These are phyloP conservation scores for Pyrus pyrifolia DNA, from an alignment of 306 rosid species.

Conservation along the genomic window DNA sequence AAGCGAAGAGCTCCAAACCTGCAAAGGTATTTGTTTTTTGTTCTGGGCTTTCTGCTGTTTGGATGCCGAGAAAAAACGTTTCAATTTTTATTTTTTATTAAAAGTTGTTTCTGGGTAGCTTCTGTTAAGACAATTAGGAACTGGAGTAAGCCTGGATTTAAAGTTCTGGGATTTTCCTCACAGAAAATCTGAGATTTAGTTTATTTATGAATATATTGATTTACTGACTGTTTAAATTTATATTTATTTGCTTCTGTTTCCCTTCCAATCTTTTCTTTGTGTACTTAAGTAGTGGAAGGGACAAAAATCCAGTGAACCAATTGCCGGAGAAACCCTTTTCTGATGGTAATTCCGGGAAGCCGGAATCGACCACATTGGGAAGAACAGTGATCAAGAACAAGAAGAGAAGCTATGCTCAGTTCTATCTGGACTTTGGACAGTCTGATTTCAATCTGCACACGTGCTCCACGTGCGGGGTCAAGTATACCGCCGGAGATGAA, in stretches of 20 bases:
- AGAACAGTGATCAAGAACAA: slow-evolving; percentile 51
- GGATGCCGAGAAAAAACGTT: background rate
- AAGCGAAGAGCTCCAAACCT: slow-evolving; percentile 34
- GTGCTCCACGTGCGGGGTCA: slow-evolving; percentile 55
- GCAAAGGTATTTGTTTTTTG: slow-evolving; percentile 4
- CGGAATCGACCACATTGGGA: slow-evolving; percentile 5
- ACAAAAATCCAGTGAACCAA: background rate
- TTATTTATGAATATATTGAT: no score
- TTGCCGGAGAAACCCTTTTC: background rate
- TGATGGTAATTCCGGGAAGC: background rate
- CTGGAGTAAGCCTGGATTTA: background rate
- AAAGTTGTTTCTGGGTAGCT: background rate
- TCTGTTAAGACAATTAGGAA: background rate
- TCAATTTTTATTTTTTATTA: background rate
- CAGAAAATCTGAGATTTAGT: background rate
- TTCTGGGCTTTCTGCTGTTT: background rate
- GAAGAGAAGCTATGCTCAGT: slow-evolving; percentile 79
- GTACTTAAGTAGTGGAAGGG: slow-evolving; percentile 10
- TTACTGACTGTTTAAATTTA: no score
- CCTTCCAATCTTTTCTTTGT: background rate
- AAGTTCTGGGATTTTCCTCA: background rate
- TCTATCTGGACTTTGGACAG: slow-evolving; percentile 72
- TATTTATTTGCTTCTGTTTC: no score
- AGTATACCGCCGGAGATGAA: slow-evolving; percentile 56
- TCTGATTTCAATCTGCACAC: slow-evolving; percentile 55